Evolutionary conservation across 2,329 filamentous ascomycete genomes (phyloP), one percentile per base, ranked within the genome.

Genomic region (Calycina marina): DNA sequence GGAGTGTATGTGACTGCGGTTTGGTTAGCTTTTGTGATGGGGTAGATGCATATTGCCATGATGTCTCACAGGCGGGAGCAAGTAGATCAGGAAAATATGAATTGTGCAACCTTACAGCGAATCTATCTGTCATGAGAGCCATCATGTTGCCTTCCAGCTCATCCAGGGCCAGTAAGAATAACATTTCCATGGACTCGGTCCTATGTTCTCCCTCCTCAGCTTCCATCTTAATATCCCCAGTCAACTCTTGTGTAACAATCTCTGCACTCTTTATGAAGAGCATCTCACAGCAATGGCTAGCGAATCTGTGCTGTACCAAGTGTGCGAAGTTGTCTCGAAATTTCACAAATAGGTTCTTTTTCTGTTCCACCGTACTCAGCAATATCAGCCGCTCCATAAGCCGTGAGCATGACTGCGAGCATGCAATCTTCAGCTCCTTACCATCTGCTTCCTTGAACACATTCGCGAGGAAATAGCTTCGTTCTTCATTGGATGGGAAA

Each of bases 281-380:
- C 15, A 83, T 83, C 59, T 98, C 90, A 54, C 86, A 94, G 58
- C 88, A 96, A 61, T 98, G 90, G 39, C 86, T 93, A 4, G 90
- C 90, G 50, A 98, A 98, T 12, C 90, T 79, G 58, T 98, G 90
- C 53, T 92, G 86, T 31, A 94, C 76, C 16, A 98, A 69, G 47
- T 86, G 78, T 37, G 88, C 62, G 56, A 96, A 93, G 56, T 96
- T 82, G 18, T 79, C 77, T 13, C 66, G 75, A 54, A 96, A 94
- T 27, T 80, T 83, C 42, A 72, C 70, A 53, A 96, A 96, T 13
- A 98, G 59, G 29, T 67, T 67, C 63, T 93, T 93, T 56, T 93
- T 77, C 58, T 96, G 90, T 12, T 62, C 60, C 18, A 77, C 67
- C 18, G 72, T 78, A 16, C 84, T 88, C 41, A 93, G 61, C 33